phyloP scores from a whole-genome alignment of 2,329 filamentous ascomycete genomes.

The Cladosporium phlei region DNA sequence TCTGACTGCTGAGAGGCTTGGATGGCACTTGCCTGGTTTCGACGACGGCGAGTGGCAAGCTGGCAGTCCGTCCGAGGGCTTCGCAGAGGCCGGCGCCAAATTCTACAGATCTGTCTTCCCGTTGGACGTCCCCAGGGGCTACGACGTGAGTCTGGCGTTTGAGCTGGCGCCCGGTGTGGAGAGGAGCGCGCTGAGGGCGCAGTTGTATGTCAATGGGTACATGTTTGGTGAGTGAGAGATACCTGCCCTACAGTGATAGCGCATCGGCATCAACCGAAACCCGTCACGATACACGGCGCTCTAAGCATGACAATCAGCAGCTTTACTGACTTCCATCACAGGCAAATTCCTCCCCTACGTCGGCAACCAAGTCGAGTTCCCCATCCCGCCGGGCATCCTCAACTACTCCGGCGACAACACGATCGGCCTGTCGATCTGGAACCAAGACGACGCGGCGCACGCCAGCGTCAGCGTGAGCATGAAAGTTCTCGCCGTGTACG shows the following conservation, averaged over 20 bases:
- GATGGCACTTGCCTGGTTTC: slow-evolving; percentile 56
- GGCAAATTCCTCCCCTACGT: slow-evolving; percentile 56
- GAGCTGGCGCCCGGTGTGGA: slow-evolving; percentile 44
- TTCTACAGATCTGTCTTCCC: slow-evolving; percentile 53
- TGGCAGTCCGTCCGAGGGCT: slow-evolving; percentile 36
- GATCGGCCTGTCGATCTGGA: slow-evolving; percentile 55
- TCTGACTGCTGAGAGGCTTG: slow-evolving; percentile 53
- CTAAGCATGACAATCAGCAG: too few species aligned
- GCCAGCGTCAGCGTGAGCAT: slow-evolving; percentile 27
- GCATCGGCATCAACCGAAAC: too few species aligned
- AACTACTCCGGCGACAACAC: slow-evolving; percentile 56
- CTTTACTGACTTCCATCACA: slow-evolving; percentile 35
- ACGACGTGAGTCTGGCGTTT: slow-evolving; percentile 56
- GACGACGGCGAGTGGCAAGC: slow-evolving; percentile 44
- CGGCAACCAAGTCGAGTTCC: slow-evolving; percentile 57
- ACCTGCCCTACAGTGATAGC: too few species aligned
- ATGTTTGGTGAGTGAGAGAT: slow-evolving; percentile 17
- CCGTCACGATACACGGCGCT: too few species aligned
- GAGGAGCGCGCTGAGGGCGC: slow-evolving; percentile 43
- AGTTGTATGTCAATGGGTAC: slow-evolving; percentile 61
- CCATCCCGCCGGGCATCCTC: slow-evolving; percentile 55
- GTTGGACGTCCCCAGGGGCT: slow-evolving; percentile 46
- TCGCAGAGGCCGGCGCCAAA: slow-evolving; percentile 48
- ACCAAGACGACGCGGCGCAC: slow-evolving; percentile 48
- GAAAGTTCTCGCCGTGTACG: slow-evolving; percentile 19